These are phyloP conservation scores for Aspergillus cavernicola DNA, from an alignment of 495 filamentous ascomycete genomes.

Conservation along the genomic window DNA sequence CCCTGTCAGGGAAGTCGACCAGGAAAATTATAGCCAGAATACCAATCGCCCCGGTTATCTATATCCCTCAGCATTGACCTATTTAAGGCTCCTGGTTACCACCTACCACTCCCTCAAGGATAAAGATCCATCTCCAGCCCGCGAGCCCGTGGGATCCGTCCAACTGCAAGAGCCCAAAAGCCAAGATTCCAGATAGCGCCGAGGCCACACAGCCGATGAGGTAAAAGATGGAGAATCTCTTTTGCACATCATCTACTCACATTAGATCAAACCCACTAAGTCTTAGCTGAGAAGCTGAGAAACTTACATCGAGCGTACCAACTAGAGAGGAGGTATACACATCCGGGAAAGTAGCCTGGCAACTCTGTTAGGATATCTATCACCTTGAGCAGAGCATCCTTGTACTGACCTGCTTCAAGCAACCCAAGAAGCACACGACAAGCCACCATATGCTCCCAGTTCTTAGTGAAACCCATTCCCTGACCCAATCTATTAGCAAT, in stretches of 20 bases:
- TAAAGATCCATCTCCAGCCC: conserved; percentile 67
- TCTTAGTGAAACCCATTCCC: conserved; percentile 51
- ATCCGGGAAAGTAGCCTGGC: conserved; percentile 56
- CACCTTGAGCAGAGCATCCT: too few relatives aligned
- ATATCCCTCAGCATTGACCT: neutral
- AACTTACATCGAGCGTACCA: conserved; percentile 58
- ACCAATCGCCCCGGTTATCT: conserved; percentile 42
- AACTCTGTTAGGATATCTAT: neutral
- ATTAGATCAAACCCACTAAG: neutral
- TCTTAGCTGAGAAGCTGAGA: too few relatives aligned
- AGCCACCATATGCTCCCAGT: conserved; percentile 38
- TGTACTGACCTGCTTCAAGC: conserved; percentile 52
- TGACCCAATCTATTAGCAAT: conserved; percentile 3
- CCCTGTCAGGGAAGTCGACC: conserved; percentile 57
- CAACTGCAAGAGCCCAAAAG: conserved; percentile 62
- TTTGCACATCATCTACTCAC: conserved; percentile 53
- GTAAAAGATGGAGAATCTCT: conserved; percentile 62
- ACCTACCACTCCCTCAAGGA: conserved; percentile 53
- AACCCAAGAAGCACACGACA: conserved; percentile 57
- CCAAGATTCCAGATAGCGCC: conserved; percentile 59
- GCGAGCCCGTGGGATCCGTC: conserved; percentile 40
- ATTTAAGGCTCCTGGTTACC: neutral
- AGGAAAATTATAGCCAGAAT: conserved; percentile 47
- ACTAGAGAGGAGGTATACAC: conserved; percentile 58
- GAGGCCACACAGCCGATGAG: conserved; percentile 60